Evolutionary conservation across 108 stramenopile genomes (phyloP), one percentile per base, ranked within the genome.

Genomic region (Tribonema minus): DNA sequence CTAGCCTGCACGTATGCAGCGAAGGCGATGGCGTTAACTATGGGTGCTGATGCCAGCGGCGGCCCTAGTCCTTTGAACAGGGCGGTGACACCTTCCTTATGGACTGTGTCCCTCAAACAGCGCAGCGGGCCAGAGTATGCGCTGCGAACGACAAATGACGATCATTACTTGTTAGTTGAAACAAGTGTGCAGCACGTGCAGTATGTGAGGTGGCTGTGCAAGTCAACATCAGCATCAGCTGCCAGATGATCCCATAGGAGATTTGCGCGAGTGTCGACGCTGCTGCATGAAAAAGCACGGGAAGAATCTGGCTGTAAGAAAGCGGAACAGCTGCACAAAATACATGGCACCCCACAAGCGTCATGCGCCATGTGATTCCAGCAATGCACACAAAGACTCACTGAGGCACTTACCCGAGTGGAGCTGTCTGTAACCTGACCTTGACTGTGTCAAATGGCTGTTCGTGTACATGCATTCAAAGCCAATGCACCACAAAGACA

Each of bases 401-500:
- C 15, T 39, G 26, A 2, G 28, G 26, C 33, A 33, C n/a, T n/a
- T n/a, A n/a, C n/a, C n/a, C n/a, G n/a, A n/a, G n/a, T n/a, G n/a
- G n/a, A n/a, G n/a, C n/a, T n/a, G 83, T 79, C 63, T 86, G 84
- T 0, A 80, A 28, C 3, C 84, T 46, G 54, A 91, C 91, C 79
- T 95, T 95, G 62, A 93, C 85, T 0, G 95, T 94, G 81, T 95
- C 95, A 72, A 95, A 93, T 7, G 95, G 95, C 87, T 95, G 91
- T 7, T 4, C 25, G 26, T 62, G 15, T 29, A 62, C 29, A 62
- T 27, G 3, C 61, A n/a, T 3, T 6, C 4, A n/a, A 62, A 62
- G 15, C 61, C 4, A 4, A 15, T 62, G 61, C 25, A 5, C 15
- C 3, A 62, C 27, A 27, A 15, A 62, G 61, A 62, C 29, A 62